These are phyloP conservation scores for Fraxinus sp. DNA, from an alignment of 305 asterid species.

Conservation along the genomic window DNA sequence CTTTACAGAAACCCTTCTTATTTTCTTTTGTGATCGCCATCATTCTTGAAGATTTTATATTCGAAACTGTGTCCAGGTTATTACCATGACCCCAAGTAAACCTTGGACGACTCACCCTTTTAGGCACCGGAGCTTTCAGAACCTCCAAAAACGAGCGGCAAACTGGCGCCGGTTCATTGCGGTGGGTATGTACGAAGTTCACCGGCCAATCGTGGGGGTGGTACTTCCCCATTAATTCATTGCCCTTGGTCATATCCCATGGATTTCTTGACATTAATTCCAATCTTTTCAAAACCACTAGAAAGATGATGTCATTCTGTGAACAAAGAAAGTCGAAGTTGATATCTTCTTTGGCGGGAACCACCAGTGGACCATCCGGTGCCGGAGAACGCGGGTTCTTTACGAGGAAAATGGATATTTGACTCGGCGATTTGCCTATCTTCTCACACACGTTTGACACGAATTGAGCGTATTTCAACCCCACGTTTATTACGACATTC, in stretches of 20 bases:
- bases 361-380: neutral
- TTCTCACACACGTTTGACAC: neutral
- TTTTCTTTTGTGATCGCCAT: neutral
- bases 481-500: neutral
- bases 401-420: neutral
- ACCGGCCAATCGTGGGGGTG: neutral
- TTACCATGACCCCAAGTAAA: neutral
- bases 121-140: neutral
- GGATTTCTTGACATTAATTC: neutral
- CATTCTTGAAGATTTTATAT: neutral
- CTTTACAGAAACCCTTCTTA: neutral
- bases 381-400: neutral
- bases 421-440: neutral
- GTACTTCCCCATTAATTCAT: neutral
- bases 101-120: neutral
- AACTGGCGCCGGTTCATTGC: neutral
- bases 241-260: neutral
- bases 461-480: neutral
- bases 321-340: neutral
- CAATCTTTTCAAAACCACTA: neutral
- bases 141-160: neutral
- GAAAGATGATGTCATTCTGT: neutral
- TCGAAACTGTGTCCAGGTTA: neutral
- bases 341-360: neutral
- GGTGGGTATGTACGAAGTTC: too few species aligned